Evolutionary conservation across 2,329 filamentous ascomycete species (phyloP).

Genomic region (Mycosphaerella arachidis): DNA sequence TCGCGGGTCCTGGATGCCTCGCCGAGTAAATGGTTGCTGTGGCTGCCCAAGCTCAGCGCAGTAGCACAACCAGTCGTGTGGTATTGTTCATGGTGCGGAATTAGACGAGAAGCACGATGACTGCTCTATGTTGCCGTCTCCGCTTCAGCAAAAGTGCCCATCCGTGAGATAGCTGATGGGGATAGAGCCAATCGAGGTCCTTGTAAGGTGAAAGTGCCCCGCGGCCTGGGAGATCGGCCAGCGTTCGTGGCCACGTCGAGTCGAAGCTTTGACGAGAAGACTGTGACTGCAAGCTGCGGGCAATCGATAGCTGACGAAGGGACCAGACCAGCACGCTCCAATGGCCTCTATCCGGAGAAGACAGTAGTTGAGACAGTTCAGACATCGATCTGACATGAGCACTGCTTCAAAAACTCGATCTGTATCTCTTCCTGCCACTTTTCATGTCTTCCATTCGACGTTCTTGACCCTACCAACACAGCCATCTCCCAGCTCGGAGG

Average conservation of each 20-base stretch:
- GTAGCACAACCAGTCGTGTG: background rate
- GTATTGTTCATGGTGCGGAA: background rate
- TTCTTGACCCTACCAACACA: conserved; percentile 17
- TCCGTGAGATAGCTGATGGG: too few species aligned
- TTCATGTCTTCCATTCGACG: conserved; percentile 5
- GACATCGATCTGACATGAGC: background rate
- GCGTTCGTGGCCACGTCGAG: background rate
- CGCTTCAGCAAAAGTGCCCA: background rate
- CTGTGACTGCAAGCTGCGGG: background rate
- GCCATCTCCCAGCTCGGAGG: conserved; percentile 19
- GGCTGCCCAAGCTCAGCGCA: background rate
- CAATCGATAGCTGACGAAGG: background rate
- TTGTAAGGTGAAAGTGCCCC: background rate
- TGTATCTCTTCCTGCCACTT: conserved; percentile 5
- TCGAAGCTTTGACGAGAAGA: background rate
- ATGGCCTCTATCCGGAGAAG: background rate
- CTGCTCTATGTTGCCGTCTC: background rate
- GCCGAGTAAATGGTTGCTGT: background rate
- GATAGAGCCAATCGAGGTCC: background rate
- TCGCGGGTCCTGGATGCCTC: background rate
- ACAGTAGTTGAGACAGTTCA: background rate
- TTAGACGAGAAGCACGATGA: background rate
- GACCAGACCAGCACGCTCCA: background rate
- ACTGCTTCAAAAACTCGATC: conserved; percentile 2
- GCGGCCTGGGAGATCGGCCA: background rate